Conservation (phyloP, 1,284 basidiomycete species). For the Moesziomyces sp. region DNA sequence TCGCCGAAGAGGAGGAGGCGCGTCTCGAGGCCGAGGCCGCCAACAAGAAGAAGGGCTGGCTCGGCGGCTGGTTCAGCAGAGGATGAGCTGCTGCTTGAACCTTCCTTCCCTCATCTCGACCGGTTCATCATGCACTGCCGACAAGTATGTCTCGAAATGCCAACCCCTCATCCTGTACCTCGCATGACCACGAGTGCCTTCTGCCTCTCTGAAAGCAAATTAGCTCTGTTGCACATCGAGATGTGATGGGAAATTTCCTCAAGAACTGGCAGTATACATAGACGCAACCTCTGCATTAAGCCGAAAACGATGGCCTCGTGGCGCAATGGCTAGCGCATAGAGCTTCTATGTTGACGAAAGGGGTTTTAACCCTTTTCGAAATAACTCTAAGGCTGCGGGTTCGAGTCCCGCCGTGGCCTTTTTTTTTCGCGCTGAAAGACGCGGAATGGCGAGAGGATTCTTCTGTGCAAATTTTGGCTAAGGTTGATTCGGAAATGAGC, state of each 20-base stretch:
- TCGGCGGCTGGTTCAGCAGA: conserved; percentile 63
- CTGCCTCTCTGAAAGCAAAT: too few species aligned
- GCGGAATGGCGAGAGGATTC: conserved; percentile 6
- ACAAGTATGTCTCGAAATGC: neutral
- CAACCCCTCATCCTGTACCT: neutral
- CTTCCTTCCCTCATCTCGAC: neutral
- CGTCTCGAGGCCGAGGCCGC: conserved; percentile 36
- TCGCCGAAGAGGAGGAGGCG: conserved; percentile 58
- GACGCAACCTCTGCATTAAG: neutral
- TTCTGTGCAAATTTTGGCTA: conserved; percentile 9
- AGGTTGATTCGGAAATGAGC: conserved; percentile 11
- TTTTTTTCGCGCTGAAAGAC: conserved; percentile 2
- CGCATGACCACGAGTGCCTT: too few species aligned
- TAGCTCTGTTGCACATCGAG: too few species aligned
- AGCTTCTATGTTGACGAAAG: conserved; percentile 24
- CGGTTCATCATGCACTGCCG: neutral
- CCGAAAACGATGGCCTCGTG: conserved; percentile 29
- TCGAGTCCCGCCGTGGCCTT: conserved; percentile 51
- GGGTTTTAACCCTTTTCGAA: neutral
- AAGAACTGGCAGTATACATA: neutral
- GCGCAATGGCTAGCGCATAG: conserved; percentile 57
- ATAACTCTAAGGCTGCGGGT: conserved; percentile 52
- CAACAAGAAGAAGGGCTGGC: conserved; percentile 57
- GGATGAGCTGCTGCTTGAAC: neutral
- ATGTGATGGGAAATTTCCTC: neutral